phyloP scores from a whole-genome alignment of 1,284 basidiomycete species.

The Inonotus obliquus region DNA sequence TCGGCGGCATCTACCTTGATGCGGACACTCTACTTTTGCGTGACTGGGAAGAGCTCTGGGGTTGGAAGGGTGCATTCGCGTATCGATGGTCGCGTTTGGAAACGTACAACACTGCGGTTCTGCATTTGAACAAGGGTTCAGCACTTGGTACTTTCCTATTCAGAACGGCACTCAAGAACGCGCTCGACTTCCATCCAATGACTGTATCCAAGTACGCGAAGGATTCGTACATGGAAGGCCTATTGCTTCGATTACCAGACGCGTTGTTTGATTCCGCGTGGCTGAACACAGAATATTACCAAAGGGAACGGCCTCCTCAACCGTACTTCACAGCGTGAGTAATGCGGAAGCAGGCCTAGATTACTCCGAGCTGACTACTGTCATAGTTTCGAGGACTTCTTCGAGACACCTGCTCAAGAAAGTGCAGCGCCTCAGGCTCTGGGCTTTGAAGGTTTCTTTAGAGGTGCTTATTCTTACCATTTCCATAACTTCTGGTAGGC shows the following conservation, averaged over 20 bases:
- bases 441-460: conserved; percentile 84
- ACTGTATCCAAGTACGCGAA: conserved; percentile 75
- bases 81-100: conserved; percentile 81
- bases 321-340: conserved; percentile 77
- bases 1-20: conserved; percentile 83
- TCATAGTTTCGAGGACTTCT: conserved; percentile 70
- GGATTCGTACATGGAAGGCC: conserved; percentile 69
- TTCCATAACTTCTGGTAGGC: conserved; percentile 80
- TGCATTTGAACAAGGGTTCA: conserved; percentile 78
- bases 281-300: conserved; percentile 80
- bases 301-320: conserved; percentile 77
- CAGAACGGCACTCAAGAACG: conserved; percentile 80
- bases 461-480: conserved; percentile 82
- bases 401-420: conserved; percentile 66
- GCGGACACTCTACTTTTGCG: conserved; percentile 83
- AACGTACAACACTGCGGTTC: conserved; percentile 84
- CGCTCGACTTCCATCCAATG: conserved; percentile 85
- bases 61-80: conserved; percentile 83
- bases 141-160: conserved; percentile 82
- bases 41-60: conserved; percentile 92
- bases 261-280: conserved; percentile 86
- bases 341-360: conserved; percentile 16
- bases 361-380: conserved; percentile 1
- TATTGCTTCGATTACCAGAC: conserved; percentile 76
- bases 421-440: conserved; percentile 70